phyloP scores from a whole-genome alignment of 2,329 filamentous ascomycete genomes.

The Monosporascus sp. region DNA sequence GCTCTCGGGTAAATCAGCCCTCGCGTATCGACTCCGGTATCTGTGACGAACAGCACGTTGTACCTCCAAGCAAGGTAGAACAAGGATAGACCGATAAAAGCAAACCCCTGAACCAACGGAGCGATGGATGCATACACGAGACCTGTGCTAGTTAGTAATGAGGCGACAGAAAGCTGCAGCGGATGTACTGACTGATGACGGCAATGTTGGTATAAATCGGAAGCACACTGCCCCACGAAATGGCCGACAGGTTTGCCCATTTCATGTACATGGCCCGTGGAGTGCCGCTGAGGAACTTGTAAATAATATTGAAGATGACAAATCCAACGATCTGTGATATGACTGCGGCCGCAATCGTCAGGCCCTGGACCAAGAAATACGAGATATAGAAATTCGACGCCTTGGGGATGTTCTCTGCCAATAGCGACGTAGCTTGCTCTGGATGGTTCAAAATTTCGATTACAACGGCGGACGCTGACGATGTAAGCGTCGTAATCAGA shows the following conservation, averaged over 20 bases:
- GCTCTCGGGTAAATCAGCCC: constrained; percentile 85
- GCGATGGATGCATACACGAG: constrained; percentile 85
- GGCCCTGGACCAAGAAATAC: constrained; percentile 89
- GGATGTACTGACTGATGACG: constrained; percentile 60
- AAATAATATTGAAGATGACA: constrained; percentile 67
- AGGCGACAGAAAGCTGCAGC: too few species aligned
- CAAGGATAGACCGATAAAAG: constrained; percentile 68
- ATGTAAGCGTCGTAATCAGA: constrained; percentile 76
- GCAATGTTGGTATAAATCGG: constrained; percentile 78
- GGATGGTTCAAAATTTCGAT: constrained; percentile 61
- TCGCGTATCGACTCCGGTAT: constrained; percentile 79
- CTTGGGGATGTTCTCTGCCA: constrained; percentile 71
- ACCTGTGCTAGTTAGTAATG: constrained; percentile 40
- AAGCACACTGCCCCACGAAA: constrained; percentile 80
- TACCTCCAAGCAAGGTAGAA: constrained; percentile 89
- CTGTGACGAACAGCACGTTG: constrained; percentile 83
- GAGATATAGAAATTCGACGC: constrained; percentile 93
- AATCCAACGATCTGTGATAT: constrained; percentile 70
- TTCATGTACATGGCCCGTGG: constrained; percentile 76
- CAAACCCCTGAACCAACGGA: constrained; percentile 78
- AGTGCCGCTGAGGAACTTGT: constrained; percentile 69
- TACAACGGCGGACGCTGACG: constrained; percentile 69
- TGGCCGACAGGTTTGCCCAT: constrained; percentile 67
- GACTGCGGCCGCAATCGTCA: constrained; percentile 70
- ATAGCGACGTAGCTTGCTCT: constrained; percentile 52